These are phyloP conservation scores for Pseudopyricularia cyperi DNA, from an alignment of 2,329 filamentous ascomycete genomes.

Conservation along the genomic window DNA sequence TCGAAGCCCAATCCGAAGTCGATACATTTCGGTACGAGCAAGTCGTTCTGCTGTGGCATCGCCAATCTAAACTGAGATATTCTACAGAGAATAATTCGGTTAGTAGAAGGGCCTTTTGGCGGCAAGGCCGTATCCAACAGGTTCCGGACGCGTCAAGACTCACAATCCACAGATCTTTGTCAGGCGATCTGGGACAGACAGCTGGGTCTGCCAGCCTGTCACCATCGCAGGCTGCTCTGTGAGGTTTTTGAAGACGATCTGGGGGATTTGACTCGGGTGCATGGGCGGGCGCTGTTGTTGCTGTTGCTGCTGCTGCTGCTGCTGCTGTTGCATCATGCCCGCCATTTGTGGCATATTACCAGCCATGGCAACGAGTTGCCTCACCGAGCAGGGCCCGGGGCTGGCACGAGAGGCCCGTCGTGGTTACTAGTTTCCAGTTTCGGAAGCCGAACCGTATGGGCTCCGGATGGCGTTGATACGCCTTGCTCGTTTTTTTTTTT, in stretches of 20 bases:
- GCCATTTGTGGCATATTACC: slow-evolving; percentile 33
- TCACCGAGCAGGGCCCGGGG: background rate
- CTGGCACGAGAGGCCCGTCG: background rate
- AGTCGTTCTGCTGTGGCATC: background rate
- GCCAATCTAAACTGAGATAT: background rate
- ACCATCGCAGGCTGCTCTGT: slow-evolving; percentile 14
- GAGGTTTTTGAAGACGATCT: slow-evolving; percentile 17
- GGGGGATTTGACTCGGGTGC: slow-evolving; percentile 32
- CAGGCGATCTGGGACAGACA: slow-evolving; percentile 25
- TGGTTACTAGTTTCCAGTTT: background rate
- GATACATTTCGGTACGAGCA: background rate
- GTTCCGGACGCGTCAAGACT: slow-evolving; percentile 8
- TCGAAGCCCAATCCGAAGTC: background rate
- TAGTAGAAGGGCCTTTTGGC: background rate
- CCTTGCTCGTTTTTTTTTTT: background rate
- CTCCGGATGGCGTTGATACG: background rate
- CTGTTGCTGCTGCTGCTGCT: slow-evolving; percentile 13
- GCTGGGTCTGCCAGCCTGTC: slow-evolving; percentile 25
- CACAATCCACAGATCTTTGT: slow-evolving; percentile 29
- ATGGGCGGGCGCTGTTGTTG: slow-evolving; percentile 34
- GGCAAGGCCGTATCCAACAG: background rate
- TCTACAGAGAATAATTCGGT: background rate
- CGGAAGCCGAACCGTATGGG: background rate
- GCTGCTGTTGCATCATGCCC: slow-evolving; percentile 35
- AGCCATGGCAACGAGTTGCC: slow-evolving; percentile 37